Percentiles rank a stretch among this genome's conserved stretches.
phyloP scores from a whole-genome alignment of 805 yeast species.

The Peterozyma toletana region DNA sequence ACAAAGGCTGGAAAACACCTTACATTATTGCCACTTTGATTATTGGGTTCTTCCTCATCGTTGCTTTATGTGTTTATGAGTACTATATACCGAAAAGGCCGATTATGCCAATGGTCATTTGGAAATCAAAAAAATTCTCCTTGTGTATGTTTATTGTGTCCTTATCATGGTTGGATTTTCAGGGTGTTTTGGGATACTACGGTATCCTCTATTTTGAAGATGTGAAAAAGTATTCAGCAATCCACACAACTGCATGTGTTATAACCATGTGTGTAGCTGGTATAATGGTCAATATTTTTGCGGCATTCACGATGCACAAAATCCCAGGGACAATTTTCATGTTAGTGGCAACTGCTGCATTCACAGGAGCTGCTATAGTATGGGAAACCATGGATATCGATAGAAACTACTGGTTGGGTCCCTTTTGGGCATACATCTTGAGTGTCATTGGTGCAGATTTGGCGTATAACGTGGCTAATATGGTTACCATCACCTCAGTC shows the following conservation, averaged over 20 bases:
- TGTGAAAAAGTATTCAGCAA: constrained; percentile 26
- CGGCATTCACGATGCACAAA: constrained; percentile 36
- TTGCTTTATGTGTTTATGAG: constrained; percentile 29
- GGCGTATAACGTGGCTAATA: constrained; percentile 35
- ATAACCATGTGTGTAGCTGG: constrained; percentile 38
- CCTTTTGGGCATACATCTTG: constrained; percentile 34
- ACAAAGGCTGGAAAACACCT: constrained; percentile 36
- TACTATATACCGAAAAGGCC: constrained; percentile 30
- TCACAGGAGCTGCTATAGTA: constrained; percentile 26
- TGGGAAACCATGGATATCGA: constrained; percentile 32
- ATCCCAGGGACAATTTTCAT: constrained; percentile 33
- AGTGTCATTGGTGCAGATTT: constrained; percentile 41
- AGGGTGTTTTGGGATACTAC: constrained; percentile 31
- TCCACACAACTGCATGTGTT: constrained; percentile 35
- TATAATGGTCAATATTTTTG: constrained; percentile 32
- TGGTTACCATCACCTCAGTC: constrained; percentile 34
- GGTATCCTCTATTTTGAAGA: constrained; percentile 35
- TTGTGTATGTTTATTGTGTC: constrained; percentile 28
- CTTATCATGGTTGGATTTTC: constrained; percentile 35
- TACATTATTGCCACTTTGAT: constrained; percentile 37
- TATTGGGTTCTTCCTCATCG: constrained; percentile 28
- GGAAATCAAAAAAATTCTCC: constrained; percentile 30
- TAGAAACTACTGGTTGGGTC: constrained; percentile 34
- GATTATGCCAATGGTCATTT: constrained; percentile 39
- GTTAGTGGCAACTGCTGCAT: constrained; percentile 26